These are phyloP conservation scores for Dactylellina haptotyla DNA, from an alignment of 2,329 filamentous ascomycete species.

Conservation along the genomic window DNA sequence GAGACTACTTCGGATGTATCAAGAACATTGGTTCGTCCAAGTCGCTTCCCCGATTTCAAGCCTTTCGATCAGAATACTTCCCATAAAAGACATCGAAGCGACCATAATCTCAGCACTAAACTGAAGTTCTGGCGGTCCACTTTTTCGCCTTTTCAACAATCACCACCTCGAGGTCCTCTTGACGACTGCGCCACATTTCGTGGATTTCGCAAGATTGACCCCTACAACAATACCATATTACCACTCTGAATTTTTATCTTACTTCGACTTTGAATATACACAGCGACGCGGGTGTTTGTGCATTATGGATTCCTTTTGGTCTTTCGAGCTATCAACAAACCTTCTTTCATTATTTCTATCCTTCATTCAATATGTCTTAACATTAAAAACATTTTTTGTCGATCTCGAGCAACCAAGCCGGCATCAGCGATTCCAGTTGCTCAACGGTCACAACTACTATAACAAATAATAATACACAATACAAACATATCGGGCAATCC, in stretches of 20 bases:
- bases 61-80: not conserved
- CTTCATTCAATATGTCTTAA: slow-evolving; percentile 53
- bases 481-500: slow-evolving; percentile 46
- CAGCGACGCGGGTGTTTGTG: slow-evolving; percentile 3
- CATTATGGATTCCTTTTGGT: slow-evolving; percentile 2
- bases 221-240: not conserved
- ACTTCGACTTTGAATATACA: not conserved
- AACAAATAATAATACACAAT: slow-evolving; percentile 37
- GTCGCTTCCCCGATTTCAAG: slow-evolving; percentile 1
- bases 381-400: slow-evolving; percentile 10
- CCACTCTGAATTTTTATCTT: not conserved
- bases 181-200: not conserved
- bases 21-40: not conserved
- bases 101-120: not conserved
- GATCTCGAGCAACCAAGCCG: not conserved
- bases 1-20: not conserved
- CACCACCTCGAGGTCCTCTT: not conserved
- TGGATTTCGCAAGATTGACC: not conserved
- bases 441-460: not conserved
- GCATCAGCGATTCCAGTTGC: slow-evolving; percentile 31
- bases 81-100: not conserved
- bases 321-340: not conserved
- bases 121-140: not conserved
- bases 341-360: slow-evolving; percentile 22
- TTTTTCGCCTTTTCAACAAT: slow-evolving; percentile 31